phyloP scores from a whole-genome alignment of 805 yeast genomes.

The Phaffomyces antillensis region DNA sequence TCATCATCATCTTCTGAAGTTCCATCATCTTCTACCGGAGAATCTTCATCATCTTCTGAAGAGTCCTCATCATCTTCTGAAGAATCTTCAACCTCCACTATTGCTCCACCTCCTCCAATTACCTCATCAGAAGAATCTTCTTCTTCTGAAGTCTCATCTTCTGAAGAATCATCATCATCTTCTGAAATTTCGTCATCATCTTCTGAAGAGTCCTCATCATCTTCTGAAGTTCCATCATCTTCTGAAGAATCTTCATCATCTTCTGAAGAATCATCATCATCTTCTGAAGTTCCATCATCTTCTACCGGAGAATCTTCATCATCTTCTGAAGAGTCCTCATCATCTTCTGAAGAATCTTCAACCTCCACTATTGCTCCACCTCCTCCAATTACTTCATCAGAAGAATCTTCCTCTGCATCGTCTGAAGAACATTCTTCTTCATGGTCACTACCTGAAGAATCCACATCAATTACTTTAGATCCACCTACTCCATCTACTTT shows the following conservation, averaged over 20 bases:
- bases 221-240: background rate
- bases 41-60: background rate
- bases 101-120: background rate
- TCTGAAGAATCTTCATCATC: background rate
- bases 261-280: background rate
- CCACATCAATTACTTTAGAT: background rate
- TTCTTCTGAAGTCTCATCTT: conserved; percentile 1
- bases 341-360: background rate
- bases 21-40: background rate
- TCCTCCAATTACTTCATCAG: background rate
- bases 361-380: background rate
- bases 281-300: background rate
- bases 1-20: background rate
- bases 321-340: background rate
- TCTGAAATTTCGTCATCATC: background rate
- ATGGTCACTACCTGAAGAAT: background rate
- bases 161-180: conserved; percentile 1
- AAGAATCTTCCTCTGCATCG: conserved; percentile 1
- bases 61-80: conserved; percentile 2
- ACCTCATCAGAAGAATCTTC: conserved; percentile 1
- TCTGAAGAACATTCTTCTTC: no score
- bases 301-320: background rate
- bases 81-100: background rate
- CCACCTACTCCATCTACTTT: background rate
- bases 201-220: background rate